Percentiles rank a stretch among this genome's conserved stretches.
Conservation (phyloP, 164 flowering plant genomes). For the Dillenia turbinata region DNA sequence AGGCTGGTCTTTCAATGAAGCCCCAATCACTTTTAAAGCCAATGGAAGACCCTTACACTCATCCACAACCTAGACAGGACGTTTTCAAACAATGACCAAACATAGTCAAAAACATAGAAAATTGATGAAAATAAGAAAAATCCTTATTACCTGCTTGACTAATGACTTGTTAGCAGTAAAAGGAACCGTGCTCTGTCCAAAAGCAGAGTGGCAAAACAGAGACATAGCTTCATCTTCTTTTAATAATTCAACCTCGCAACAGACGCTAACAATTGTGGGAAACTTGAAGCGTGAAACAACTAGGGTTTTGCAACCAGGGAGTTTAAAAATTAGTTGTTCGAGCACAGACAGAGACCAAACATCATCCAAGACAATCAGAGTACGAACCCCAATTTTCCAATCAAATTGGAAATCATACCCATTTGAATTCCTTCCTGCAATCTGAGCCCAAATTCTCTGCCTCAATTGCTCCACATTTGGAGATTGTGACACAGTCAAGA, state of each 20-base stretch:
- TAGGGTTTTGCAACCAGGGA: slow-evolving; percentile 65
- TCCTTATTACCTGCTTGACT: slow-evolving; percentile 55
- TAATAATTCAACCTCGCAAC: slow-evolving; percentile 49
- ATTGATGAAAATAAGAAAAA: not conserved
- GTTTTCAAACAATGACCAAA: not conserved
- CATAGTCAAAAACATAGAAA: not conserved
- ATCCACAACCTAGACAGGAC: slow-evolving; percentile 42
- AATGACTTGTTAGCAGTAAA: slow-evolving; percentile 31
- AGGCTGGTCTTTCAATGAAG: slow-evolving; percentile 54
- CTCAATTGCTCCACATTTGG: slow-evolving; percentile 58
- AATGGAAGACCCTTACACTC: slow-evolving; percentile 81
- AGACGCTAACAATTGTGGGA: slow-evolving; percentile 19
- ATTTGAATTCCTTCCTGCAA: slow-evolving; percentile 21
- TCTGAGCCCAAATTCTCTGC: slow-evolving; percentile 32
- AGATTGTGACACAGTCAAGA: slow-evolving; percentile 73
- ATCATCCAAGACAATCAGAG: slow-evolving; percentile 70
- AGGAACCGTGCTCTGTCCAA: slow-evolving; percentile 48
- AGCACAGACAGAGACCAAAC: slow-evolving; percentile 48
- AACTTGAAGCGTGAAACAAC: slow-evolving; percentile 46
- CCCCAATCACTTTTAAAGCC: slow-evolving; percentile 85
- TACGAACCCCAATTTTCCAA: slow-evolving; percentile 9
- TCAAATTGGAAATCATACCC: slow-evolving; percentile 16
- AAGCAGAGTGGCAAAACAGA: slow-evolving; percentile 61
- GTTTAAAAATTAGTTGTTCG: slow-evolving; percentile 39
- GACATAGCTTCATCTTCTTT: slow-evolving; percentile 54